Conservation (phyloP, 2,329 filamentous ascomycete genomes). For the Apiospora sp. region DNA sequence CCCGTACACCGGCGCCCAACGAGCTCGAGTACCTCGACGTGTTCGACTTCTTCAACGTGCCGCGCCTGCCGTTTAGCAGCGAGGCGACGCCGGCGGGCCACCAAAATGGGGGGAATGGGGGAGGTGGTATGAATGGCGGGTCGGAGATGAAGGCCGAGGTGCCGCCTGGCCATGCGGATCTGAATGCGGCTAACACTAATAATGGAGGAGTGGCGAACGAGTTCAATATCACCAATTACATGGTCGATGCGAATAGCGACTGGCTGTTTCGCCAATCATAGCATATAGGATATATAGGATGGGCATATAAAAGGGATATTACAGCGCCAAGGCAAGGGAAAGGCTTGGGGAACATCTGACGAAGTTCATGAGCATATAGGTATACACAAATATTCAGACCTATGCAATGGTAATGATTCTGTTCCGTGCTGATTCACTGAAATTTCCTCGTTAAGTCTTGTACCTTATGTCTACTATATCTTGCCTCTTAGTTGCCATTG, state of each 20-base stretch:
- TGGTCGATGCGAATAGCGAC: slow-evolving; percentile 76
- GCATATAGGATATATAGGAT: neutral
- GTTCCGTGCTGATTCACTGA: too few relatives aligned
- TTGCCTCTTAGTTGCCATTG: too few relatives aligned
- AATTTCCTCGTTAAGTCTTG: too few relatives aligned
- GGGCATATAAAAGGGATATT: neutral
- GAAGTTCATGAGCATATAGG: neutral
- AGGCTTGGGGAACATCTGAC: neutral
- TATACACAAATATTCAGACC: neutral
- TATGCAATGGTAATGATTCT: neutral
- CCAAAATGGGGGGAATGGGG: neutral
- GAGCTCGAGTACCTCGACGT: slow-evolving; percentile 92
- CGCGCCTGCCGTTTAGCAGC: slow-evolving; percentile 67
- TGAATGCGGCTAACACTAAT: slow-evolving; percentile 36
- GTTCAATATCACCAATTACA: slow-evolving; percentile 81
- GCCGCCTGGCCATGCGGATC: neutral
- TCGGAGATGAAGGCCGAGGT: neutral
- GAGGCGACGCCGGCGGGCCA: slow-evolving; percentile 39
- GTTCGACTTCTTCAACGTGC: slow-evolving; percentile 95
- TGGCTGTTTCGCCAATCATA: slow-evolving; percentile 64
- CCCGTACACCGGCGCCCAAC: slow-evolving; percentile 76
- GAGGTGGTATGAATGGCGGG: slow-evolving; percentile 24
- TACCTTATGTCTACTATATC: neutral
- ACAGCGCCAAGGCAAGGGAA: neutral
- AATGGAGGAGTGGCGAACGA: slow-evolving; percentile 56